These are phyloP conservation scores for Saposhnikovia divaricata DNA, from an alignment of 129 eudicot genomes.

Conservation along the genomic window DNA sequence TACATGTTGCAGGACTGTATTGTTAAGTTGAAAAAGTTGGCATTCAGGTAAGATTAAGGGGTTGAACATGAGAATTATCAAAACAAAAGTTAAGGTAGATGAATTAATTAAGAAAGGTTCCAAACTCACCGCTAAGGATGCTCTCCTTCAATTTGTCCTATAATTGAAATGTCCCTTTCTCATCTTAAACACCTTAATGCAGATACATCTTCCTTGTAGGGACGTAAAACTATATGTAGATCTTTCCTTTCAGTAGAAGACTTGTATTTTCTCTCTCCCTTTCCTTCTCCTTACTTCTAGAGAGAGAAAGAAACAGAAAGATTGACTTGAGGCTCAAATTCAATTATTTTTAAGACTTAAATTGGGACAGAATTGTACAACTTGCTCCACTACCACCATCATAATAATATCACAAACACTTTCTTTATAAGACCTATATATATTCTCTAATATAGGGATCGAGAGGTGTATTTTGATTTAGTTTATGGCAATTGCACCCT, in stretches of 20 bases:
- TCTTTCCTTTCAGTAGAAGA: slow-evolving; percentile 31
- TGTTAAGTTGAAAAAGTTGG: neutral
- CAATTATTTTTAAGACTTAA: neutral
- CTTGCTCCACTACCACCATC: slow-evolving; percentile 6
- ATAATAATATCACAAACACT: neutral
- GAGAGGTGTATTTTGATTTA: neutral
- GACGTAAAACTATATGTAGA: slow-evolving; percentile 40
- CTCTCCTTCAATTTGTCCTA: slow-evolving; percentile 30
- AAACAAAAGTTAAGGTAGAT: slow-evolving; percentile 8
- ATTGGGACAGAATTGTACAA: slow-evolving; percentile 4
- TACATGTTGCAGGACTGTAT: no score
- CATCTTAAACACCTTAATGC: slow-evolving; percentile 29
- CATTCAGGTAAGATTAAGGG: neutral
- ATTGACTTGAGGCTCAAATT: slow-evolving; percentile 1
- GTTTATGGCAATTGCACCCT: slow-evolving; percentile 40
- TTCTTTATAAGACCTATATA: neutral
- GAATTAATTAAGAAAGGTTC: slow-evolving; percentile 21
- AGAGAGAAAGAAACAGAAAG: neutral
- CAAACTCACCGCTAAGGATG: slow-evolving; percentile 44
- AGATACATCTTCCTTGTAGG: slow-evolving; percentile 34
- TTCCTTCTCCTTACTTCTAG: neutral
- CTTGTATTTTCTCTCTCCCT: slow-evolving; percentile 1
- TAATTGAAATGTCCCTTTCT: slow-evolving; percentile 36
- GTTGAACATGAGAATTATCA: neutral
- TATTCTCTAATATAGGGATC: neutral